phyloP scores from a whole-genome alignment of 2,329 filamentous ascomycete species.

The Calonectria pseudoturangicola region DNA sequence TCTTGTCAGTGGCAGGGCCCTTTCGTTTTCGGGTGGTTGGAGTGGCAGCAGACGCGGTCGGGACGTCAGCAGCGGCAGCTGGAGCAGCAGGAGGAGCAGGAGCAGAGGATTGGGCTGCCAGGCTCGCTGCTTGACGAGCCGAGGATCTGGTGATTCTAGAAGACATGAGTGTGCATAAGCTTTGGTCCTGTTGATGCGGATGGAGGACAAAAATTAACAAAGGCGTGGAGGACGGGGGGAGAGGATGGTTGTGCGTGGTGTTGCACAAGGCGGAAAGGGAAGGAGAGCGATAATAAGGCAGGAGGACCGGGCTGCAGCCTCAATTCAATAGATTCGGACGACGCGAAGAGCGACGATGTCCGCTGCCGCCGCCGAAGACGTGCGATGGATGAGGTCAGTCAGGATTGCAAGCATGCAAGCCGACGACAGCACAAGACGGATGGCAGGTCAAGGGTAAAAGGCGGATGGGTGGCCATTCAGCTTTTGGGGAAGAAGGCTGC shows the following conservation, averaged over 20 bases:
- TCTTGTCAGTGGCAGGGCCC: conserved; percentile 72
- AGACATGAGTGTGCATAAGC: conserved; percentile 85
- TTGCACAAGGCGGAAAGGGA: conserved; percentile 46
- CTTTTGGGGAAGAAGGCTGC: conserved; percentile 30
- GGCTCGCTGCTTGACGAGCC: conserved; percentile 88
- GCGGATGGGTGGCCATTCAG: conserved; percentile 26
- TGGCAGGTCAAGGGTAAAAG: conserved; percentile 19
- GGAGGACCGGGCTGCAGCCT: conserved; percentile 44
- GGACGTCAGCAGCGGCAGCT: conserved; percentile 61
- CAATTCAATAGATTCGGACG: conserved; percentile 45
- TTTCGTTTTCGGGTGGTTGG: conserved; percentile 85
- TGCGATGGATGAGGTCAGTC: conserved; percentile 27
- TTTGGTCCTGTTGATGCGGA: conserved; percentile 53
- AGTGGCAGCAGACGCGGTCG: conserved; percentile 64
- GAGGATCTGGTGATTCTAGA: conserved; percentile 96
- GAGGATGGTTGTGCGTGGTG: conserved; percentile 34
- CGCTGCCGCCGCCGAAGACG: conserved; percentile 32
- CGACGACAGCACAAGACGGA: conserved; percentile 30
- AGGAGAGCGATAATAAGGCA: conserved; percentile 43
- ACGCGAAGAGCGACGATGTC: conserved; percentile 34
- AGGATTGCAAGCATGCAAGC: conserved; percentile 26
- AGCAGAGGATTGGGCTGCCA: conserved; percentile 68
- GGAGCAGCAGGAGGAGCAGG: conserved; percentile 64
- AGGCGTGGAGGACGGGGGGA: conserved; percentile 44
- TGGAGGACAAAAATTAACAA: conserved; percentile 44